Percentiles rank a stretch among this genome's conserved stretches.
Conservation (phyloP, 2,329 filamentous ascomycete genomes). For the Colletotrichum euphorbiae region DNA sequence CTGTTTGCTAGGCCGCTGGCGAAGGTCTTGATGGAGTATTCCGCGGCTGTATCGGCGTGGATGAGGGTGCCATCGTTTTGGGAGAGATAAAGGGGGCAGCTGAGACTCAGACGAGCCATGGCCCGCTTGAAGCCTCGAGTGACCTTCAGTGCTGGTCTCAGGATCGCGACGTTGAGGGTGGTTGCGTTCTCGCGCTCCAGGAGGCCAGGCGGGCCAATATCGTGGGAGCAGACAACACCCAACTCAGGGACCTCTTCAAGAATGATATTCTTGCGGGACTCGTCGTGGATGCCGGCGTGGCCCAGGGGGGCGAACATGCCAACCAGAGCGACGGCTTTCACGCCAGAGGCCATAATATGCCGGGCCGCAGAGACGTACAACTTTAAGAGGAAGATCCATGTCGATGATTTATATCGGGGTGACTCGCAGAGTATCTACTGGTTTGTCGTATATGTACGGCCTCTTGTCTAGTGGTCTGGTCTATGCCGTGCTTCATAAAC, state of each 20-base stretch:
- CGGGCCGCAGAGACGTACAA: too few relatives aligned
- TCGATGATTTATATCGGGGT: slow-evolving; percentile 51
- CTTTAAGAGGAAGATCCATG: slow-evolving; percentile 50
- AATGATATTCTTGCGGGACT: slow-evolving; percentile 53
- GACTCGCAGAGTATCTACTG: slow-evolving; percentile 51
- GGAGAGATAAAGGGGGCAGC: slow-evolving; percentile 61
- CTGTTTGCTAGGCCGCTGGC: slow-evolving; percentile 66
- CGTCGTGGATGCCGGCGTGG: slow-evolving; percentile 56
- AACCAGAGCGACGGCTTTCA: slow-evolving; percentile 55
- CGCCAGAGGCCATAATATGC: slow-evolving; percentile 50
- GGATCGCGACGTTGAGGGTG: slow-evolving; percentile 65
- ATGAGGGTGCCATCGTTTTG: slow-evolving; percentile 67
- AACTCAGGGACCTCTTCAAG: slow-evolving; percentile 50
- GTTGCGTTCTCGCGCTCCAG: slow-evolving; percentile 64
- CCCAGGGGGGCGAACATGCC: slow-evolving; percentile 61
- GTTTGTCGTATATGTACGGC: slow-evolving; percentile 56
- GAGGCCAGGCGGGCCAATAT: slow-evolving; percentile 58
- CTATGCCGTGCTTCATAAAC: slow-evolving; percentile 47
- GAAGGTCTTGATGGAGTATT: slow-evolving; percentile 65
- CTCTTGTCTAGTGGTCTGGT: slow-evolving; percentile 50
- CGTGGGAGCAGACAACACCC: slow-evolving; percentile 55
- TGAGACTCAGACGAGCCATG: slow-evolving; percentile 54
- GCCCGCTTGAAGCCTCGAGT: slow-evolving; percentile 61
- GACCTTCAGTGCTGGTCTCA: slow-evolving; percentile 59
- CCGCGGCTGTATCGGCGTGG: slow-evolving; percentile 58